Percentiles rank a stretch among this genome's conserved stretches.
Conservation (phyloP, 345 rosid species). For the Citrus trifoliata region DNA sequence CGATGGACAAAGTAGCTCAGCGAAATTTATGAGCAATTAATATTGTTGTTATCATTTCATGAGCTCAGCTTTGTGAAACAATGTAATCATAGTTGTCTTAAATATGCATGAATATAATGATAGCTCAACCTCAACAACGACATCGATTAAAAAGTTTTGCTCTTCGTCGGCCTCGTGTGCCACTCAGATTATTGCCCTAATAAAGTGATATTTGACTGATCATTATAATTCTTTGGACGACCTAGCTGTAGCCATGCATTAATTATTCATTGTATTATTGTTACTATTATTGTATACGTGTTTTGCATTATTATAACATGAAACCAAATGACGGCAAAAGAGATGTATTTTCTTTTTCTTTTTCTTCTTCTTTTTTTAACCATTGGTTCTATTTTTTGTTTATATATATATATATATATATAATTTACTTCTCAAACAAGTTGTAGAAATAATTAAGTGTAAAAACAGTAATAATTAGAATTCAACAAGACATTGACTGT, state of each 20-base stretch:
- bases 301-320: conserved; percentile 19
- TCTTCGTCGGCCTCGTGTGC: conserved; percentile 39
- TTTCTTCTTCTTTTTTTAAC: too few relatives aligned
- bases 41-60: conserved; percentile 32
- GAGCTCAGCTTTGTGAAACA: conserved; percentile 25
- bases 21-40: conserved; percentile 29
- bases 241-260: conserved; percentile 7
- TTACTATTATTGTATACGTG: conserved; percentile 9
- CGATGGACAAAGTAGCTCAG: conserved; percentile 22
- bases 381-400: neutral
- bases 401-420: neutral
- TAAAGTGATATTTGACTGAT: conserved; percentile 37
- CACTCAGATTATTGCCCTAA: conserved; percentile 26
- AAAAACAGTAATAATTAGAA: neutral
- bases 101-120: conserved; percentile 21
- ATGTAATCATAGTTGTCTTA: conserved; percentile 22
- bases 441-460: neutral
- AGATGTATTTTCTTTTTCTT: neutral
- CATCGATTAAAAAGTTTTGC: conserved; percentile 10
- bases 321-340: neutral
- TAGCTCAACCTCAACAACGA: neutral
- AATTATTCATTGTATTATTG: neutral
- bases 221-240: conserved; percentile 21
- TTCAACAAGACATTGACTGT: conserved; percentile 12
- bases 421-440: neutral